Evolutionary conservation across 768 basidiomycete species (phyloP).

Genomic region (Phaeotremella fagi): DNA sequence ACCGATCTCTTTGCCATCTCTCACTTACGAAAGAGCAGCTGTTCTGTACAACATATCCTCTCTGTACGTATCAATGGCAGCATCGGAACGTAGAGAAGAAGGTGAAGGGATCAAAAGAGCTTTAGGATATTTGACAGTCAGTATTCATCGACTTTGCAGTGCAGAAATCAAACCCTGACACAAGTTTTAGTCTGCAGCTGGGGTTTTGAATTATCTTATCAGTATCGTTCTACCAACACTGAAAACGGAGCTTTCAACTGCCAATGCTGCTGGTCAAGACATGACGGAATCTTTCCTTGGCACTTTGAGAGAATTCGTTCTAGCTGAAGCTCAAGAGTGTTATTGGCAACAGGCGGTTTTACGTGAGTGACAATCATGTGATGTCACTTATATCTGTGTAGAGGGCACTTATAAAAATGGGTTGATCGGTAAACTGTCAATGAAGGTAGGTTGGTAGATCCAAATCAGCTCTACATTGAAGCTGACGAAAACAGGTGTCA

Average conservation of each 20-base stretch:
- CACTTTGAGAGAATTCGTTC: conserved; percentile 68
- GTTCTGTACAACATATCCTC: conserved; percentile 82
- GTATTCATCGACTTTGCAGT: not conserved
- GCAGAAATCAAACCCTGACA: not conserved
- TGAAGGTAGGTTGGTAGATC: conserved; percentile 54
- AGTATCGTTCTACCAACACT: conserved; percentile 34
- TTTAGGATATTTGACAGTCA: conserved; percentile 49
- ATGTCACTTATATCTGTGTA: not conserved
- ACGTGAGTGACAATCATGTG: conserved; percentile 52
- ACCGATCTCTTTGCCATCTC: conserved; percentile 63
- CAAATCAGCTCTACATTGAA: not conserved
- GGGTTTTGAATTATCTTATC: conserved; percentile 40
- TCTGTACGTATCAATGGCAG: conserved; percentile 75
- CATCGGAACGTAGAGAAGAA: conserved; percentile 47
- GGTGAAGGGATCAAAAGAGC: conserved; percentile 81
- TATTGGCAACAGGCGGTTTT: conserved; percentile 89
- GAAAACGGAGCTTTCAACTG: conserved; percentile 32
- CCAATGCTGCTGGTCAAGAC: conserved; percentile 53
- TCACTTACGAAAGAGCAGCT: conserved; percentile 75
- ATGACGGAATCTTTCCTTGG: conserved; percentile 60
- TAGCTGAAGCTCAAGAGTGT: conserved; percentile 94
- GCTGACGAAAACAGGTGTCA: conserved; percentile 50
- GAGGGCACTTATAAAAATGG: conserved; percentile 71
- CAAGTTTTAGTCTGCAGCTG: conserved; percentile 36
- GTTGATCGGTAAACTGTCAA: conserved; percentile 74